These are phyloP conservation scores for Dictyostelium purpureum DNA, from an alignment of 78 protist species.

Conservation along the genomic window DNA sequence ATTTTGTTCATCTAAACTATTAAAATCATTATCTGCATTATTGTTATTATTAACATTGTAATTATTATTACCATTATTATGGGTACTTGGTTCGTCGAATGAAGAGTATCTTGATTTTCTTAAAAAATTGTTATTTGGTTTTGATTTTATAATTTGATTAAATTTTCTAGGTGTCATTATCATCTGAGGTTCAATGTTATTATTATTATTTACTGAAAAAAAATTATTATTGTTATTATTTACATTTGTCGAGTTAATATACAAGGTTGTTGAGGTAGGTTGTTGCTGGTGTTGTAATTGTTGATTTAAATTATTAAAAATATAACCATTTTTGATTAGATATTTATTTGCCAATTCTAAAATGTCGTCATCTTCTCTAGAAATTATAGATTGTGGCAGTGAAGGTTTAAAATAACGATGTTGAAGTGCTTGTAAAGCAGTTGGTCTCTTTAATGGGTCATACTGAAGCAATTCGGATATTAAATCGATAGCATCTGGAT, in stretches of 20 bases:
- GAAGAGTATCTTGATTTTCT: conserved; percentile 19
- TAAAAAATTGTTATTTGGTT: conserved; percentile 22
- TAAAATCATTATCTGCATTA: background rate
- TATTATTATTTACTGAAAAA: background rate
- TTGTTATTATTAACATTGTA: background rate
- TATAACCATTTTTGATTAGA: conserved; percentile 31
- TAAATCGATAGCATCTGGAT: conserved; percentile 91
- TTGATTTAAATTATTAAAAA: background rate
- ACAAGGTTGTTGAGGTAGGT: background rate
- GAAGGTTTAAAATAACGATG: conserved; percentile 90
- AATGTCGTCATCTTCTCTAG: background rate
- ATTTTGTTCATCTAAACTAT: no score
- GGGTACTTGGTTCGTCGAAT: background rate
- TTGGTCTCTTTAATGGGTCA: conserved; percentile 94
- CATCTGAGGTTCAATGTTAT: background rate
- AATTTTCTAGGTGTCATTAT: background rate
- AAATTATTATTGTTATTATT: background rate
- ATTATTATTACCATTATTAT: conserved; percentile 8
- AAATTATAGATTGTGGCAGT: background rate
- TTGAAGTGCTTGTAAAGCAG: conserved; percentile 88
- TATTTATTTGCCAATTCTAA: background rate
- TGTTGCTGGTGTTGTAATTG: background rate
- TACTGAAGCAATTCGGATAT: conserved; percentile 86
- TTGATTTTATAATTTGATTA: background rate
- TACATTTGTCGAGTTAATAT: background rate